These are phyloP conservation scores for Fusarium poae DNA, from an alignment of 2,329 filamentous ascomycete genomes.

Conservation along the genomic window DNA sequence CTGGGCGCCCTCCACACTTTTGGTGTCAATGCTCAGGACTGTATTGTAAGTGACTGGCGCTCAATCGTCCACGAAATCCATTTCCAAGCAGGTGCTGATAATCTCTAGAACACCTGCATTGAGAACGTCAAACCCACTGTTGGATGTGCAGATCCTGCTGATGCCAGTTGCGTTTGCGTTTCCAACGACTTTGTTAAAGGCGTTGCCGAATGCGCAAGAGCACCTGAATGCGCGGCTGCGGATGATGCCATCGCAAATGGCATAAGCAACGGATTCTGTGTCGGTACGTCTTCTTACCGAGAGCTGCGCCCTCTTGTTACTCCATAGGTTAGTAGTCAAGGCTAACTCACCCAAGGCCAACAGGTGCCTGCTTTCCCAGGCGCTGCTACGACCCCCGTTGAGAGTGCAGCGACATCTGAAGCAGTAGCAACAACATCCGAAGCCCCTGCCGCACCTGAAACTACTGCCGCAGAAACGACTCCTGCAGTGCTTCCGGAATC, in stretches of 20 bases:
- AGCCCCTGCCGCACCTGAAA: conserved; percentile 10
- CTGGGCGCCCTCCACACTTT: conserved; percentile 48
- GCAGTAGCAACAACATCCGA: conserved; percentile 28
- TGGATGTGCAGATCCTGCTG: conserved; percentile 48
- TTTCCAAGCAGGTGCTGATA: conserved; percentile 23
- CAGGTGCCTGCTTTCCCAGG: conserved; percentile 23
- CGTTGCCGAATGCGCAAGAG: conserved; percentile 58
- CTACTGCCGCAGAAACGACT: conserved; percentile 21
- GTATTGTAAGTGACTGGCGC: conserved; percentile 50
- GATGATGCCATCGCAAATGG: conserved; percentile 37
- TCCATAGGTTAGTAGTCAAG: neutral
- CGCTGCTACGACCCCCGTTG: conserved; percentile 20
- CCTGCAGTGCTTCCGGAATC: conserved; percentile 16
- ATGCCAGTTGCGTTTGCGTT: conserved; percentile 58
- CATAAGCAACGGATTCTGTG: conserved; percentile 43
- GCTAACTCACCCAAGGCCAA: conserved; percentile 32
- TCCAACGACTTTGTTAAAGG: conserved; percentile 53
- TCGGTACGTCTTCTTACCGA: conserved; percentile 33
- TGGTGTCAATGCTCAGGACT: conserved; percentile 47
- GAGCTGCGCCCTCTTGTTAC: neutral
- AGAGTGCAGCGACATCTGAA: conserved; percentile 19
- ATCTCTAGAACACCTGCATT: conserved; percentile 33
- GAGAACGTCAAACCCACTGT: conserved; percentile 26
- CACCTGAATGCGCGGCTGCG: conserved; percentile 42
- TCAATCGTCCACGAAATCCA: neutral